Percentiles rank a stretch among this genome's conserved stretches.
Evolutionary conservation across 1,284 basidiomycete genomes (phyloP).

Genomic region (Moesziomyces parantarcticus): DNA sequence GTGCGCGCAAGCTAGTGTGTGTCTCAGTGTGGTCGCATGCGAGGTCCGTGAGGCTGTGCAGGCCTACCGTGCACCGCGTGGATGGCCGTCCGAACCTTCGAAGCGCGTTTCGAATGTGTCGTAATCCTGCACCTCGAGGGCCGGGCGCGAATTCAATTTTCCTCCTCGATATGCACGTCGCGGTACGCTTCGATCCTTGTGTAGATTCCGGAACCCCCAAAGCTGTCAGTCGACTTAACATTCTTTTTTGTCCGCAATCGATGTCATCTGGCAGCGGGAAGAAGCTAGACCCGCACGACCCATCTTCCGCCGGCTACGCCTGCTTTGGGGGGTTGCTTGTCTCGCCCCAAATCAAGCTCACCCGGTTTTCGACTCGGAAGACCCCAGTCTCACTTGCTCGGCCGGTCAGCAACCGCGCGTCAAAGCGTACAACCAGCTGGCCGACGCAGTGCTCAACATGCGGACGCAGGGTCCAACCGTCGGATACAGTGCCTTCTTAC

Average conservation of each 20-base stretch:
- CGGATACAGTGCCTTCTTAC: background rate
- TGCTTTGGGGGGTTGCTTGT: background rate
- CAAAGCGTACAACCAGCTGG: background rate
- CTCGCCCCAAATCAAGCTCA: background rate
- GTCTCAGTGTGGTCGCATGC: too few species aligned
- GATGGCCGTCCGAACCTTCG: background rate
- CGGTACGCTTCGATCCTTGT: slow-evolving; percentile 11
- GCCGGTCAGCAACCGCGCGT: background rate
- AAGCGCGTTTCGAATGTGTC: background rate
- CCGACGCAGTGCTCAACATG: background rate
- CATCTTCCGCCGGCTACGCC: too few species aligned
- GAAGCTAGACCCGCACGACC: too few species aligned
- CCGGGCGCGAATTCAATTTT: background rate
- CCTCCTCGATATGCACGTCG: slow-evolving; percentile 1
- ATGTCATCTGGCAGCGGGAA: too few species aligned
- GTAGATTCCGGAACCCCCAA: background rate
- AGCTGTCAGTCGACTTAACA: background rate
- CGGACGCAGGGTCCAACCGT: background rate
- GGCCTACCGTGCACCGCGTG: slow-evolving; percentile 4
- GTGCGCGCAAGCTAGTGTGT: too few species aligned
- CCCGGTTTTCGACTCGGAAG: background rate
- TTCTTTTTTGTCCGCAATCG: too few species aligned
- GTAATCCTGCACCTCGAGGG: background rate
- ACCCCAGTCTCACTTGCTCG: background rate
- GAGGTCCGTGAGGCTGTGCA: slow-evolving; percentile 8